A percentile compares a stretch with the other conserved stretches of the same genome.
Conservation (phyloP, 2,329 filamentous ascomycete genomes). For the Neobulgaria alba region DNA sequence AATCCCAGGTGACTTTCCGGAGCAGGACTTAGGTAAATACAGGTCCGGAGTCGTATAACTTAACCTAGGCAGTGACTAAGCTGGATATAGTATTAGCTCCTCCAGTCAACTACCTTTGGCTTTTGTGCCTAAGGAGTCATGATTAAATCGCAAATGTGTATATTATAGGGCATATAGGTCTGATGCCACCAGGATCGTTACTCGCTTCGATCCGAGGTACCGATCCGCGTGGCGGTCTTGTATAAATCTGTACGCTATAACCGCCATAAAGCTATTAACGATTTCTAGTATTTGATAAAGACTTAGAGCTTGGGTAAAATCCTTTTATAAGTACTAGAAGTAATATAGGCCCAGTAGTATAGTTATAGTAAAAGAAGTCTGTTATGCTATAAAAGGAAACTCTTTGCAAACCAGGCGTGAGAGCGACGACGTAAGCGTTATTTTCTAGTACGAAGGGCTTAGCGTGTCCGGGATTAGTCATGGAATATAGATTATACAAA, state of each 20-base stretch:
- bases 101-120: no score
- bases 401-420: not conserved
- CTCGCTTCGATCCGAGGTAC: not conserved
- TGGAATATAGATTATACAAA: not conserved
- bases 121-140: conserved; percentile 1
- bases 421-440: not conserved
- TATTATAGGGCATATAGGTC: not conserved
- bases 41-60: no score
- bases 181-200: not conserved
- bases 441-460: not conserved
- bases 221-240: not conserved
- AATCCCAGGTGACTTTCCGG: no score
- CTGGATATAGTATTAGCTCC: no score
- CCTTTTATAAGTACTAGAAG: not conserved
- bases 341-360: not conserved
- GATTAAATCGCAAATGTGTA: not conserved
- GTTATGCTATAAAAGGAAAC: not conserved
- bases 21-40: no score
- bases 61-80: no score
- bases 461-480: not conserved
- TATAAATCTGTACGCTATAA: not conserved
- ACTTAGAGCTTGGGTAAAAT: not conserved
- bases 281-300: not conserved
- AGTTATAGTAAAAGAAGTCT: not conserved
- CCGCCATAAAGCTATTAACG: not conserved